Conservation (phyloP, 1,139 yeast species). For the Eremothecium gossypii region DNA sequence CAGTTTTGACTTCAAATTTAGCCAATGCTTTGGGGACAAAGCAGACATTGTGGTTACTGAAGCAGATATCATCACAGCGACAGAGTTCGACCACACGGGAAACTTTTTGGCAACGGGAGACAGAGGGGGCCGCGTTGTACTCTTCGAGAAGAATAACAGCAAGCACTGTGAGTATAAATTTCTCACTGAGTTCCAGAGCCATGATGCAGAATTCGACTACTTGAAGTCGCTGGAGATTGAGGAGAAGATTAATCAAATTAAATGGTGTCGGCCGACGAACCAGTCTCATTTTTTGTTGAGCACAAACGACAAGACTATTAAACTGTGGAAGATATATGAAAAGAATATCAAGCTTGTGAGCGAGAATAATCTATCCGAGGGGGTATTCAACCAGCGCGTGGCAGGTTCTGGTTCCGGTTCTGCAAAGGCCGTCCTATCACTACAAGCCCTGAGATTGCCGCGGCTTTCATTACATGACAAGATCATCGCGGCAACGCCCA, state of each 20-base stretch:
- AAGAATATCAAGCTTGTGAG: slow-evolving; percentile 86
- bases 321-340: slow-evolving; percentile 93
- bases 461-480: slow-evolving; percentile 86
- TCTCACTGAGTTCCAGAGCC: slow-evolving; percentile 95
- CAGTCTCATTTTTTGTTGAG: slow-evolving; percentile 81
- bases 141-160: slow-evolving; percentile 82
- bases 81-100: slow-evolving; percentile 92
- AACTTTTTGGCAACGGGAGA: slow-evolving; percentile 97
- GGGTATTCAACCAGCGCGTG: slow-evolving; percentile 12
- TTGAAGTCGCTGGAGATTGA: slow-evolving; percentile 92
- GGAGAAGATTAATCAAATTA: slow-evolving; percentile 94
- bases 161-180: slow-evolving; percentile 85
- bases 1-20: slow-evolving; percentile 43
- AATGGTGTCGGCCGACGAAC: slow-evolving; percentile 87
- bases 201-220: slow-evolving; percentile 97
- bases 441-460: slow-evolving; percentile 59
- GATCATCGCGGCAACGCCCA: slow-evolving; percentile 91
- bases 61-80: slow-evolving; percentile 95
- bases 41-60: slow-evolving; percentile 96
- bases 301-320: slow-evolving; percentile 95
- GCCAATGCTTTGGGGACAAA: slow-evolving; percentile 96
- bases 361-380: slow-evolving; percentile 60
- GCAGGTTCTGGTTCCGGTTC: slow-evolving; percentile 11
- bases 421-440: slow-evolving; percentile 21
- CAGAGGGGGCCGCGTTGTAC: slow-evolving; percentile 94